These are phyloP conservation scores for Purshia tridentata DNA, from an alignment of 306 rosid species.

Conservation along the genomic window DNA sequence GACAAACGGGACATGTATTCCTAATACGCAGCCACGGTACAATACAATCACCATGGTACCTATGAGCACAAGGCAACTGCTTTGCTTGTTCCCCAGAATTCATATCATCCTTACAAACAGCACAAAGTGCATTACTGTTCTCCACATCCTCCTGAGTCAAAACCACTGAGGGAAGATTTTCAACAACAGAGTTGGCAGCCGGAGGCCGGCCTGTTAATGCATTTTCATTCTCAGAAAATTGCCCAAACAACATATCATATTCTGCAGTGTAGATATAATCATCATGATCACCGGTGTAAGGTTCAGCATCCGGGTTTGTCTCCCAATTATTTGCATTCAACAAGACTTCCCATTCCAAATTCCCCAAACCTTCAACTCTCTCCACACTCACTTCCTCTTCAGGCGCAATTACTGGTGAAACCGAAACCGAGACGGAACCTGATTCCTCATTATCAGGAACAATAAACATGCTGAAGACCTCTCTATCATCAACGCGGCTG, in stretches of 20 bases:
- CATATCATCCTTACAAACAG: slow-evolving; percentile 76
- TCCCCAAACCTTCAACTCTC: slow-evolving; percentile 37
- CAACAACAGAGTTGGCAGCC: slow-evolving; percentile 49
- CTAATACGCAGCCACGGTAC: slow-evolving; percentile 74
- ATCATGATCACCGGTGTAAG: slow-evolving; percentile 52
- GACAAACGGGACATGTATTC: slow-evolving; percentile 92
- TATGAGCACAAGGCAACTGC: slow-evolving; percentile 67
- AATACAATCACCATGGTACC: slow-evolving; percentile 79
- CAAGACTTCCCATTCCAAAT: slow-evolving; percentile 75
- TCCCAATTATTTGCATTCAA: slow-evolving; percentile 41
- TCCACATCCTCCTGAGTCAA: slow-evolving; percentile 50
- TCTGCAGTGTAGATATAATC: slow-evolving; percentile 58
- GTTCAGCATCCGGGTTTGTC: slow-evolving; percentile 39
- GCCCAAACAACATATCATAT: slow-evolving; percentile 75
- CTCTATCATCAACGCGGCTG: slow-evolving; percentile 57
- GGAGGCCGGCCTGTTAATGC: slow-evolving; percentile 50
- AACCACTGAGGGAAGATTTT: slow-evolving; percentile 48
- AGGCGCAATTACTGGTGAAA: slow-evolving; percentile 15
- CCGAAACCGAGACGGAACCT: slow-evolving; percentile 23
- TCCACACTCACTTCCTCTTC: slow-evolving; percentile 35
- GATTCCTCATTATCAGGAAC: slow-evolving; percentile 39
- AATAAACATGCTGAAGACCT: slow-evolving; percentile 45
- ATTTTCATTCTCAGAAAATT: slow-evolving; percentile 55
- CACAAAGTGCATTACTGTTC: slow-evolving; percentile 47
- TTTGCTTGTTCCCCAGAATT: slow-evolving; percentile 49